A percentile compares a stretch with the other conserved stretches of the same genome.
phyloP scores from a whole-genome alignment of 2,329 filamentous ascomycete species.

The Epichloe elymi region DNA sequence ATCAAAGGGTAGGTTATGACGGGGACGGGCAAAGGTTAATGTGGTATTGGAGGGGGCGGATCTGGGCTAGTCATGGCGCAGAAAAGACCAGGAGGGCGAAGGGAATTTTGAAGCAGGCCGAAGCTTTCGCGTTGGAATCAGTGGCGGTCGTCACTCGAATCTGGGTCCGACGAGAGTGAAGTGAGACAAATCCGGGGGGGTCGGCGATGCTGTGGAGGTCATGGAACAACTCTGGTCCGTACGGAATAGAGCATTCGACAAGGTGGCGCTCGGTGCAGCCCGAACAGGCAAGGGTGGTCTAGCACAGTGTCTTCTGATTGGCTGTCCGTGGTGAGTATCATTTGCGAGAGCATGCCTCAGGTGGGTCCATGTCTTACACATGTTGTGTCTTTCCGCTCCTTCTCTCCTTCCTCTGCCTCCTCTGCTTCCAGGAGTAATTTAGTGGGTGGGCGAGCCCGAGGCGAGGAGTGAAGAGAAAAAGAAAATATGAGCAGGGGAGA shows the following conservation, averaged over 20 bases:
- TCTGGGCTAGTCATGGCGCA: slow-evolving; percentile 2
- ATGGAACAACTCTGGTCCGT: background rate
- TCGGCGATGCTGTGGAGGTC: background rate
- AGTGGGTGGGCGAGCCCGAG: background rate
- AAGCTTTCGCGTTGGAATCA: background rate
- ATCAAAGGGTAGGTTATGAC: background rate
- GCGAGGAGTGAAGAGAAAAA: background rate
- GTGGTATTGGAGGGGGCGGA: background rate
- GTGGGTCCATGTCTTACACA: slow-evolving; percentile 3
- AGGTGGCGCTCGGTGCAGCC: slow-evolving; percentile 1
- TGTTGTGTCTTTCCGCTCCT: background rate
- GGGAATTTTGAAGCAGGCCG: background rate
- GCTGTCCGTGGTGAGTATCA: background rate
- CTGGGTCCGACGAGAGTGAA: background rate
- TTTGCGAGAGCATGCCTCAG: slow-evolving; percentile 5
- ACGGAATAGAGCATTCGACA: background rate
- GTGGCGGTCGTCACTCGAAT: background rate
- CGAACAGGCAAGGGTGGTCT: slow-evolving; percentile 1
- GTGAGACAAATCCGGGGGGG: slow-evolving; percentile 3
- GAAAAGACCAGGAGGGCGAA: background rate
- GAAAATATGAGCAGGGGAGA: background rate
- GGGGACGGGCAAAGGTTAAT: slow-evolving; percentile 1
- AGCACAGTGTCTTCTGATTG: background rate
- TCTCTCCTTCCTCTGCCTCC: background rate
- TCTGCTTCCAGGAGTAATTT: background rate